Evolutionary conservation across 805 yeast genomes (phyloP).

Genomic region (Starmera dryadoides): DNA sequence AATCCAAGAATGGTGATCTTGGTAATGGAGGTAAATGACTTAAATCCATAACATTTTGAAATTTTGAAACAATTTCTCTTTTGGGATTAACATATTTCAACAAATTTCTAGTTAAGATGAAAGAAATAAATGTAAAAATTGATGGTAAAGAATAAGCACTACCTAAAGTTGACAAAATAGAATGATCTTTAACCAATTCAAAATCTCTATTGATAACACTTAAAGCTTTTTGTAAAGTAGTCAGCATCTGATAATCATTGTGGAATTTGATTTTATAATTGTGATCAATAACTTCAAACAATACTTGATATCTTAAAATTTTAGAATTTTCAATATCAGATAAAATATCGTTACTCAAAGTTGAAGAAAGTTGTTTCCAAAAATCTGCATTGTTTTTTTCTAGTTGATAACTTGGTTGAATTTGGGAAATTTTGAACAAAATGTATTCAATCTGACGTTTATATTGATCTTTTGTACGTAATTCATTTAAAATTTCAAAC

Average conservation of each 20-base stretch:
- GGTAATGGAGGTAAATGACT: conserved; percentile 19
- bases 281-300: conserved; percentile 20
- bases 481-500: conserved; percentile 1
- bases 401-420: background rate
- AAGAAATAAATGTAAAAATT: conserved; percentile 8
- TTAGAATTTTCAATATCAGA: conserved; percentile 10
- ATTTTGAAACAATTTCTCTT: conserved; percentile 4
- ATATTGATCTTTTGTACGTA: conserved; percentile 3
- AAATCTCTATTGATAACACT: conserved; percentile 8
- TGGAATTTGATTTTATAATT: conserved; percentile 13
- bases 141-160: conserved; percentile 13
- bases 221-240: conserved; percentile 9
- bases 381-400: background rate
- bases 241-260: conserved; percentile 11
- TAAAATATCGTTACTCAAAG: conserved; percentile 6
- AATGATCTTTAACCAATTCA: conserved; percentile 7
- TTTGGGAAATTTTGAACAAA: conserved; percentile 8
- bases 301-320: conserved; percentile 14
- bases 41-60: conserved; percentile 7
- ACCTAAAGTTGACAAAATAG: conserved; percentile 13
- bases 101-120: conserved; percentile 10
- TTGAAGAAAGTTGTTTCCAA: background rate
- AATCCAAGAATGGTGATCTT: conserved; percentile 14
- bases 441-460: conserved; percentile 4
- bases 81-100: conserved; percentile 10